Evolutionary conservation across 2,329 filamentous ascomycete species (phyloP).

Genomic region (Furcasterigmium furcatum): DNA sequence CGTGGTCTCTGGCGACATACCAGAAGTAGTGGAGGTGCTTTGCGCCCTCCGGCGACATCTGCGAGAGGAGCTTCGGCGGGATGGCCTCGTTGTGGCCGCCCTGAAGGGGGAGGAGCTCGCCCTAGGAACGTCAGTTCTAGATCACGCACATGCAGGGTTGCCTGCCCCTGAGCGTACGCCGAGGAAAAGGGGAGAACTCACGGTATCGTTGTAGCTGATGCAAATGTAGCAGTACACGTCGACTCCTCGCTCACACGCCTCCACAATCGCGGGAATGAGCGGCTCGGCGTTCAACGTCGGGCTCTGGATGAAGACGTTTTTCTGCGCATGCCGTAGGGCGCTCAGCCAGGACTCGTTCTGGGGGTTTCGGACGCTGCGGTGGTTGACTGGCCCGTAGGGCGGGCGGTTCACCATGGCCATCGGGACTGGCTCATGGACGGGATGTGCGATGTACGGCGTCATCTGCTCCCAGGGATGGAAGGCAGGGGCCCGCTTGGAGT

Average conservation of each 20-base stretch:
- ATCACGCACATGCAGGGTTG: background rate
- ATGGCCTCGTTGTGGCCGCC: constrained; percentile 75
- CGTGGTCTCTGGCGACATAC: constrained; percentile 74
- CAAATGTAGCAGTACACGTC: constrained; percentile 70
- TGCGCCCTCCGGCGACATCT: constrained; percentile 45
- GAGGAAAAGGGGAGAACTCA: constrained; percentile 21
- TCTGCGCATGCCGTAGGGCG: constrained; percentile 60
- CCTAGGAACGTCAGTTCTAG: constrained; percentile 30
- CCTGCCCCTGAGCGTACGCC: too few species aligned
- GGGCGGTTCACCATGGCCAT: constrained; percentile 70
- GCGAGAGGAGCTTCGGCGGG: constrained; percentile 53
- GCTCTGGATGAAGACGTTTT: constrained; percentile 72
- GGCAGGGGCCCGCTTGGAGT: background rate
- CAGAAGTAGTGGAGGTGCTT: constrained; percentile 58
- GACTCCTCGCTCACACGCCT: constrained; percentile 64
- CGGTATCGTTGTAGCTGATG: constrained; percentile 73
- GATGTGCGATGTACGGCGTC: constrained; percentile 62
- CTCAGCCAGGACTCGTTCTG: constrained; percentile 77
- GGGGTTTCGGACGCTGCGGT: constrained; percentile 58
- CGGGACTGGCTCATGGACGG: constrained; percentile 54
- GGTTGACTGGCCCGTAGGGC: constrained; percentile 63
- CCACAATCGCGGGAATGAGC: constrained; percentile 58
- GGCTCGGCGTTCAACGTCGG: constrained; percentile 73
- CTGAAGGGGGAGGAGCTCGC: constrained; percentile 72
- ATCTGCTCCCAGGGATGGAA: constrained; percentile 42